Percentiles rank a stretch among this genome's conserved stretches.
Evolutionary conservation across 2,329 filamentous ascomycete genomes (phyloP).

Genomic region (Colletotrichum godetiae): DNA sequence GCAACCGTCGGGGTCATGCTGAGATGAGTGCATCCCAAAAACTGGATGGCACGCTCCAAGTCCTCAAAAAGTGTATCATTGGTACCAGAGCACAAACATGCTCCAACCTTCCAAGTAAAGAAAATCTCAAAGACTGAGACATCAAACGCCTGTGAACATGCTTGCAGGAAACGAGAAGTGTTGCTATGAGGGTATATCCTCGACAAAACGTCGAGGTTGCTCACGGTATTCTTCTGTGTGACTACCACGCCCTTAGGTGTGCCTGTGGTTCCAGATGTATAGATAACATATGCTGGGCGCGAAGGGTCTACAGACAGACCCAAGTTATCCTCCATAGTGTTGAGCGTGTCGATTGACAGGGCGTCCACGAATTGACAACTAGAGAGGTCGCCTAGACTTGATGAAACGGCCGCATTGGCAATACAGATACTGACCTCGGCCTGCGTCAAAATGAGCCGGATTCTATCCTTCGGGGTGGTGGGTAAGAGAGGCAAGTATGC

Average conservation of each 20-base stretch:
- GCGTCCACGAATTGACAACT: conserved; percentile 48
- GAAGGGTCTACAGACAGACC: conserved; percentile 52
- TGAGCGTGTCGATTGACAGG: conserved; percentile 40
- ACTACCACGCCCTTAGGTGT: conserved; percentile 83
- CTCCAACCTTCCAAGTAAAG: conserved; percentile 82
- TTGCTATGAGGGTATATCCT: conserved; percentile 70
- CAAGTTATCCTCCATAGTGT: conserved; percentile 50
- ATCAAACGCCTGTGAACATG: conserved; percentile 87
- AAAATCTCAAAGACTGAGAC: conserved; percentile 93
- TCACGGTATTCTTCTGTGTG: conserved; percentile 79
- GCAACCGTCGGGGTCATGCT: conserved; percentile 90
- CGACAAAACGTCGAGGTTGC: conserved; percentile 77
- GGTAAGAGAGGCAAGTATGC: conserved; percentile 85
- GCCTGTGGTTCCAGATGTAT: conserved; percentile 86
- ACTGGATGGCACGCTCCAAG: conserved; percentile 74
- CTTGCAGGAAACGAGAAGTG: conserved; percentile 76
- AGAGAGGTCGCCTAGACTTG: conserved; percentile 29
- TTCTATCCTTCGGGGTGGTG: conserved; percentile 72
- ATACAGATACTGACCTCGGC: conserved; percentile 62
- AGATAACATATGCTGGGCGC: conserved; percentile 80
- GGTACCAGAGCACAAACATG: conserved; percentile 79
- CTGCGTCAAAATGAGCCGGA: conserved; percentile 71
- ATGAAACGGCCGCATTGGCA: conserved; percentile 46
- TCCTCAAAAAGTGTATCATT: conserved; percentile 82
- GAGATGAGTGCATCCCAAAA: conserved; percentile 78